Conservation (phyloP, 2,329 filamentous ascomycete genomes). For the Fonsecaea erecta region DNA sequence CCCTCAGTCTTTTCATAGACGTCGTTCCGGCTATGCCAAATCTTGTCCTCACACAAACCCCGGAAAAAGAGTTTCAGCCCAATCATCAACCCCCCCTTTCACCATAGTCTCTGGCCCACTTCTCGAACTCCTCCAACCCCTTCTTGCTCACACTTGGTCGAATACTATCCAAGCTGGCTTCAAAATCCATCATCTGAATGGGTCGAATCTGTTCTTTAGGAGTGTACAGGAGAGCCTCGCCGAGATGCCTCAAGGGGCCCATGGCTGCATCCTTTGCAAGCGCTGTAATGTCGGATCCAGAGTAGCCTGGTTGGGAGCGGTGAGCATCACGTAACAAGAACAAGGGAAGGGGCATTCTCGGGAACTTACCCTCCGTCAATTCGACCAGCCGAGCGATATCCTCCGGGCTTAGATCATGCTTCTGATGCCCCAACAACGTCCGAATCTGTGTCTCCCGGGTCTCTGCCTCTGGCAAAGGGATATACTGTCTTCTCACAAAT, state of each 20-base stretch:
- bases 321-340: constrained; percentile 20
- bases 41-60: not conserved
- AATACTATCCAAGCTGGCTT: constrained; percentile 81
- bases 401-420: constrained; percentile 72
- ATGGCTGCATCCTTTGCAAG: constrained; percentile 97
- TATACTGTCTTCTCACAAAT: constrained; percentile 94
- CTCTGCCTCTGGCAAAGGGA: constrained; percentile 83
- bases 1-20: not conserved
- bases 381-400: constrained; percentile 77
- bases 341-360: not conserved
- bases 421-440: constrained; percentile 82
- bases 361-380: constrained; percentile 77
- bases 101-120: constrained; percentile 92
- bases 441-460: constrained; percentile 79
- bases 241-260: constrained; percentile 87
- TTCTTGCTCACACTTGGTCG: constrained; percentile 85
- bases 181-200: constrained; percentile 81
- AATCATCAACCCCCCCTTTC: constrained; percentile 75
- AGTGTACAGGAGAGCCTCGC: constrained; percentile 86
- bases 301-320: constrained; percentile 73
- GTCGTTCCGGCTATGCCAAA: constrained; percentile 1
- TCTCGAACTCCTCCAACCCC: constrained; percentile 85
- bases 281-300: constrained; percentile 93
- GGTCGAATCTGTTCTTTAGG: constrained; percentile 92
- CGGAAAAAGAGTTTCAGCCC: not conserved